Conservation (phyloP, 2,329 filamentous ascomycete genomes). For the Alternaria burnsii region DNA sequence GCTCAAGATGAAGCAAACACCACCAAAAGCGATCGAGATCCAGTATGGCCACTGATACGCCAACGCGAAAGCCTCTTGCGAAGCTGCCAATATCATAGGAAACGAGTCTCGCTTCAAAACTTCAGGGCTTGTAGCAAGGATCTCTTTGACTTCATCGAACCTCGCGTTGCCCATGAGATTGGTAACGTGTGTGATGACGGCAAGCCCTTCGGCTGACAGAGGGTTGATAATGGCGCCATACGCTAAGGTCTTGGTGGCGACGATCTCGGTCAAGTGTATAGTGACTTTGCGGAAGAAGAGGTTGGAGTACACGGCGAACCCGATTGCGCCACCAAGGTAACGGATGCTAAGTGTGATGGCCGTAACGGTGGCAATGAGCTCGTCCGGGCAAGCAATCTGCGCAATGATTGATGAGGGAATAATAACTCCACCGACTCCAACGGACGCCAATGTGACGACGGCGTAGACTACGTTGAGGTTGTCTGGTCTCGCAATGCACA, state of each 20-base stretch:
- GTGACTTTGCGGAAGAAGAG: slow-evolving; percentile 42
- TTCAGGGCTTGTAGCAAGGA: slow-evolving; percentile 55
- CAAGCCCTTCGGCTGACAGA: slow-evolving; percentile 49
- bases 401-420: slow-evolving; percentile 73
- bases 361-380: slow-evolving; percentile 74
- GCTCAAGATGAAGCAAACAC: slow-evolving; percentile 63
- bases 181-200: slow-evolving; percentile 58
- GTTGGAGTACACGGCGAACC: slow-evolving; percentile 62
- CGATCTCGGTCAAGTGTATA: slow-evolving; percentile 27
- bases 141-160: slow-evolving; percentile 50
- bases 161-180: slow-evolving; percentile 53
- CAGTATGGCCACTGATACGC: slow-evolving; percentile 70
- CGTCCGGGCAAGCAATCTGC: slow-evolving; percentile 74
- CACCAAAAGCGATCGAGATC: slow-evolving; percentile 69
- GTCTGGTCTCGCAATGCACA: slow-evolving; percentile 60
- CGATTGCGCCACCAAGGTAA: slow-evolving; percentile 72
- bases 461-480: slow-evolving; percentile 65
- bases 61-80: slow-evolving; percentile 65
- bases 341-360: slow-evolving; percentile 75
- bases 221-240: slow-evolving; percentile 56
- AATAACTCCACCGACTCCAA: slow-evolving; percentile 73
- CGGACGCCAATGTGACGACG: slow-evolving; percentile 66
- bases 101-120: slow-evolving; percentile 56
- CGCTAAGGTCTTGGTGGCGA: slow-evolving; percentile 57
- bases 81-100: slow-evolving; percentile 59